A percentile compares a stretch with the other conserved stretches of the same genome.
These are phyloP conservation scores for Aspergillus haitiensis DNA, from an alignment of 495 filamentous ascomycete species.

Conservation along the genomic window DNA sequence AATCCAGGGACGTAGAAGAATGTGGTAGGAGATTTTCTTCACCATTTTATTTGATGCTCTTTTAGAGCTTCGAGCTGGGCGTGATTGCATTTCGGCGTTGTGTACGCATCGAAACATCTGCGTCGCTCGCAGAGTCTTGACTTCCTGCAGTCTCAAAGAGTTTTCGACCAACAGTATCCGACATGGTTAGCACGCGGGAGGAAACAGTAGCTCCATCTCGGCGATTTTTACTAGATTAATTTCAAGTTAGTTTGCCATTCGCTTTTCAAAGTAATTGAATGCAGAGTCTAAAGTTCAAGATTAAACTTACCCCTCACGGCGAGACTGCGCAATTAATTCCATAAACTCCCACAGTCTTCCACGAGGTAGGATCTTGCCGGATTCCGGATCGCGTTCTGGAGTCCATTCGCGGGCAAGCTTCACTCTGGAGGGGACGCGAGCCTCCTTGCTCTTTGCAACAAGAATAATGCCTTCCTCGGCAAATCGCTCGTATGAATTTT, in stretches of 20 bases:
- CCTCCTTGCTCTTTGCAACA: slow-evolving; percentile 61
- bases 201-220: slow-evolving; percentile 88
- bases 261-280: neutral
- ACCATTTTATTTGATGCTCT: neutral
- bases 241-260: neutral
- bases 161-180: slow-evolving; percentile 58
- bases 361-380: slow-evolving; percentile 61
- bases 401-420: slow-evolving; percentile 76
- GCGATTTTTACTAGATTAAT: slow-evolving; percentile 67
- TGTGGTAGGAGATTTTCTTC: too few relatives aligned
- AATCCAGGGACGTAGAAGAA: too few relatives aligned
- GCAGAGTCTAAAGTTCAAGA: neutral
- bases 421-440: slow-evolving; percentile 57
- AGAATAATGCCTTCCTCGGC: slow-evolving; percentile 87
- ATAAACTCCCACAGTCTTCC: slow-evolving; percentile 88
- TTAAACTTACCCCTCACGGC: slow-evolving; percentile 72
- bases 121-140: slow-evolving; percentile 28
- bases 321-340: slow-evolving; percentile 76
- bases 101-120: slow-evolving; percentile 39
- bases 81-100: slow-evolving; percentile 42
- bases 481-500: slow-evolving; percentile 86
- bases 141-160: slow-evolving; percentile 46
- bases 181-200: slow-evolving; percentile 73
- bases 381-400: slow-evolving; percentile 61
- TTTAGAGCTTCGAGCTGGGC: slow-evolving; percentile 38